phyloP scores from a whole-genome alignment of 2,329 filamentous ascomycete species.

The Claviceps digitariae region DNA sequence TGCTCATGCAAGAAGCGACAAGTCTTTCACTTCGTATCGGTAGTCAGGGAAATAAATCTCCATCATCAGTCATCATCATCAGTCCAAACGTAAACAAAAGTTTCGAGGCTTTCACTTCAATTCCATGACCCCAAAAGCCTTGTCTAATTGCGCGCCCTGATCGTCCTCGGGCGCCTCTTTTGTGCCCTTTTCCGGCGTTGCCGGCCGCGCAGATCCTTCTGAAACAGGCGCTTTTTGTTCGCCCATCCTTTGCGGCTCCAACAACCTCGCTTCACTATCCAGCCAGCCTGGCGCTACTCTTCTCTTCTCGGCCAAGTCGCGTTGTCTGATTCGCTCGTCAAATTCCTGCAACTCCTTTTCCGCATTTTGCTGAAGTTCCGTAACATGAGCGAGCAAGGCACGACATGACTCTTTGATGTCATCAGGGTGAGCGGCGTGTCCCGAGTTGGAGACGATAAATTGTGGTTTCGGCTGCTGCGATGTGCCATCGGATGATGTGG shows the following conservation, averaged over 20 bases:
- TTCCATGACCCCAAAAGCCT: slow-evolving; percentile 39
- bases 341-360: slow-evolving; percentile 54
- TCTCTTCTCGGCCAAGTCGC: slow-evolving; percentile 67
- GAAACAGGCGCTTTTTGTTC: slow-evolving; percentile 14
- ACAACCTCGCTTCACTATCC: slow-evolving; percentile 55
- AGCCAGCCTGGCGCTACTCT: slow-evolving; percentile 69
- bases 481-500: slow-evolving; percentile 22
- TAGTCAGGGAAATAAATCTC: not conserved
- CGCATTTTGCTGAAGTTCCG: slow-evolving; percentile 54
- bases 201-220: not conserved
- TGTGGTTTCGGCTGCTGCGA: slow-evolving; percentile 36
- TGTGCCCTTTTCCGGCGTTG: slow-evolving; percentile 7
- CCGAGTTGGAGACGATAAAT: slow-evolving; percentile 67
- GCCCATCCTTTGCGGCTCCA: slow-evolving; percentile 49
- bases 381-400: slow-evolving; percentile 63
- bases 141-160: slow-evolving; percentile 42
- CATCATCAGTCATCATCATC: not conserved
- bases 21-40: not conserved
- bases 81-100: not conserved
- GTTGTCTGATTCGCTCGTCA: slow-evolving; percentile 49
- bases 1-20: not conserved
- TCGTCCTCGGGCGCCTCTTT: slow-evolving; percentile 18
- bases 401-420: slow-evolving; percentile 74
- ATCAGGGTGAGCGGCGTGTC: slow-evolving; percentile 73
- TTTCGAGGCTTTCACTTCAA: slow-evolving; percentile 14